These are phyloP conservation scores for Linnemannia exigua DNA, from an alignment of 192 early-diverging fungal species.

Conservation along the genomic window DNA sequence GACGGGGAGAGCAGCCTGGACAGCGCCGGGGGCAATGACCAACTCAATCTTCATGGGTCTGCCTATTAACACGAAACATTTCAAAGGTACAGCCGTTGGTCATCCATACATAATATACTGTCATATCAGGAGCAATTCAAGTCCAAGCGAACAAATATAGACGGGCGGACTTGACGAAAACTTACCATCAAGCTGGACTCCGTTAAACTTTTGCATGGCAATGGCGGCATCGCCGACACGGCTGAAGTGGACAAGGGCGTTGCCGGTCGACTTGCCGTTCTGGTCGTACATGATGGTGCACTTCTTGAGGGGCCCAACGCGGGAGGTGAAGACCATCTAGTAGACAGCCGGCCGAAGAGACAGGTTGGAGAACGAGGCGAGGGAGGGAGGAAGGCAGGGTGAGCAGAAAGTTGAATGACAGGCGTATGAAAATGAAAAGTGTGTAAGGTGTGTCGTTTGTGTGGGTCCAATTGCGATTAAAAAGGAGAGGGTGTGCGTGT, in stretches of 20 bases:
- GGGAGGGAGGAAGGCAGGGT: constrained; percentile 2
- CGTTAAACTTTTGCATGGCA: constrained; percentile 60
- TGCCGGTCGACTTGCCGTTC: constrained; percentile 59
- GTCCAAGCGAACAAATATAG: too few relatives aligned
- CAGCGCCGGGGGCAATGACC: constrained; percentile 39
- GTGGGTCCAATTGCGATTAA: background rate
- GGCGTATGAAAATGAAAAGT: background rate
- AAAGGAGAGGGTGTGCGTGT: background rate
- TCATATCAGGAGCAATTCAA: background rate
- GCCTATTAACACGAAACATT: constrained; percentile 12
- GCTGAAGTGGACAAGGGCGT: constrained; percentile 55
- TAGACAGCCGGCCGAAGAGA: background rate
- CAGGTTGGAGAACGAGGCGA: background rate
- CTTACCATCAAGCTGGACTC: constrained; percentile 63
- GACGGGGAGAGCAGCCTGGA: constrained; percentile 26
- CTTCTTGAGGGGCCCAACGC: constrained; percentile 59
- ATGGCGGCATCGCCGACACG: constrained; percentile 54
- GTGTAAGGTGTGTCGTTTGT: background rate
- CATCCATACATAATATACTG: background rate
- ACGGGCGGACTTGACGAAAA: background rate
- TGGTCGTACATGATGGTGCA: constrained; percentile 62
- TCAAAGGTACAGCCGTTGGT: too few relatives aligned
- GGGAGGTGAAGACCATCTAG: constrained; percentile 35
- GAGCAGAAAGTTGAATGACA: constrained; percentile 7
- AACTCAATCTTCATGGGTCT: constrained; percentile 58